phyloP scores from a whole-genome alignment of 192 early-diverging fungal species.

The Gaertneriomyces semiglobifer region DNA sequence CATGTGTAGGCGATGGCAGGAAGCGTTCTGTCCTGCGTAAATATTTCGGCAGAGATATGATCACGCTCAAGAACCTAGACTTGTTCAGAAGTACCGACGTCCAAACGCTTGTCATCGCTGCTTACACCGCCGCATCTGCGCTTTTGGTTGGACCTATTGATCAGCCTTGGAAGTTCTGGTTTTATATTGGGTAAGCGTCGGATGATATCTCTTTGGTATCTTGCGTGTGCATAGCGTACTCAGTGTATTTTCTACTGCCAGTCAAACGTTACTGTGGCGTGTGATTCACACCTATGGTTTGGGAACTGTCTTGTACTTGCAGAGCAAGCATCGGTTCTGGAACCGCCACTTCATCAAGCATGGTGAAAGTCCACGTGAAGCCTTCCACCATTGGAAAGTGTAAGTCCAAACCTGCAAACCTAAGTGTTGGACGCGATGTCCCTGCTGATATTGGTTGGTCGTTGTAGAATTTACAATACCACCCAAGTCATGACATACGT shows the following conservation, averaged over 20 bases:
- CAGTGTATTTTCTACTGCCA: constrained; percentile 21
- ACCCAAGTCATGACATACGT: constrained; percentile 89
- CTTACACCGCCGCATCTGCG: constrained; percentile 71
- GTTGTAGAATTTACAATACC: constrained; percentile 79
- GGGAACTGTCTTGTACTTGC: constrained; percentile 73
- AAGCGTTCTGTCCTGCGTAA: background rate
- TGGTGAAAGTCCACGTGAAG: constrained; percentile 82
- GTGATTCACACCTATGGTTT: constrained; percentile 78
- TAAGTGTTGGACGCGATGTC: background rate
- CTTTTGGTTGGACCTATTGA: constrained; percentile 49
- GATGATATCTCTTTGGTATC: background rate
- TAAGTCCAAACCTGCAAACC: constrained; percentile 26
- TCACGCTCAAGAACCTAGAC: constrained; percentile 90
- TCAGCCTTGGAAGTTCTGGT: constrained; percentile 38
- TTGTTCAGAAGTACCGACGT: constrained; percentile 80
- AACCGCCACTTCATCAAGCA: constrained; percentile 90
- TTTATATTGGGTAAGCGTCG: constrained; percentile 39
- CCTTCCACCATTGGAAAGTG: constrained; percentile 93
- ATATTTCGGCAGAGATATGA: constrained; percentile 81
- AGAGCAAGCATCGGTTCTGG: constrained; percentile 77
- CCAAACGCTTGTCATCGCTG: constrained; percentile 68
- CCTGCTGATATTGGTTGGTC: constrained; percentile 1
- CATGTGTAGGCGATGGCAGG: background rate
- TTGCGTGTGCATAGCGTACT: constrained; percentile 20
- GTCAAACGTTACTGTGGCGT: constrained; percentile 84